Percentiles rank a stretch among this genome's conserved stretches.
phyloP scores from a whole-genome alignment of 2,329 filamentous ascomycete species.

The Aspergillus pseudoterreus region DNA sequence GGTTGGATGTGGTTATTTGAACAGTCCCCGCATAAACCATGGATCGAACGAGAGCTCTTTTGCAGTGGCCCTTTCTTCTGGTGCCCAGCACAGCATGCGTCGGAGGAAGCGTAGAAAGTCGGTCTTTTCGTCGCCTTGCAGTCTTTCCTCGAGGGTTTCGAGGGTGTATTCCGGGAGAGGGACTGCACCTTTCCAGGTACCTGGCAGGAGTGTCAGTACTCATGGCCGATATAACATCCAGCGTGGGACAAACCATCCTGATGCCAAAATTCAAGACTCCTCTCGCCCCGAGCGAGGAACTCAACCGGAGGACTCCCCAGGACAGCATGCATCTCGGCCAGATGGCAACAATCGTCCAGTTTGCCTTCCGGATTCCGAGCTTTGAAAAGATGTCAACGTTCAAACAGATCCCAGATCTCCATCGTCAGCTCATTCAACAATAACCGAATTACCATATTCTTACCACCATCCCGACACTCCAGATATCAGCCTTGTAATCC shows the following conservation, averaged over 20 bases:
- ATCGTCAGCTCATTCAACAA: slow-evolving; percentile 3
- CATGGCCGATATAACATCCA: background rate
- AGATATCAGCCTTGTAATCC: slow-evolving; percentile 28
- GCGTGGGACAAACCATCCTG: slow-evolving; percentile 4
- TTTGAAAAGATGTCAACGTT: slow-evolving; percentile 13
- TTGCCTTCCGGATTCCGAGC: slow-evolving; percentile 7
- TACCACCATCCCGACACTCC: slow-evolving; percentile 28
- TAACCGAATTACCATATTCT: background rate
- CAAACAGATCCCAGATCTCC: slow-evolving; percentile 20
- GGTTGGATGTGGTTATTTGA: too few relatives aligned
- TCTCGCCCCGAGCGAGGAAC: slow-evolving; percentile 11
- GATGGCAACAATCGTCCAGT: slow-evolving; percentile 11
- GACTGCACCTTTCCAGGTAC: slow-evolving; percentile 10
- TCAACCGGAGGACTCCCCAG: slow-evolving; percentile 4
- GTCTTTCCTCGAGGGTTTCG: slow-evolving; percentile 9
- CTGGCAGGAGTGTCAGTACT: slow-evolving; percentile 2
- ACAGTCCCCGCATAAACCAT: slow-evolving; percentile 14
- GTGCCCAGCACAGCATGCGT: slow-evolving; percentile 9
- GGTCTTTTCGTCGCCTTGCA: slow-evolving; percentile 10
- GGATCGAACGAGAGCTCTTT: slow-evolving; percentile 14
- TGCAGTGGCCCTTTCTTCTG: slow-evolving; percentile 13
- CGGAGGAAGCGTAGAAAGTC: slow-evolving; percentile 14
- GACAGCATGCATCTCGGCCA: slow-evolving; percentile 10
- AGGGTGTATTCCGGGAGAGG: slow-evolving; percentile 8
- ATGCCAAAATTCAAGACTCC: slow-evolving; percentile 7